A percentile compares a stretch with the other conserved stretches of the same genome.
phyloP scores from a whole-genome alignment of 2,329 filamentous ascomycete genomes.

The Exophiala sp. region DNA sequence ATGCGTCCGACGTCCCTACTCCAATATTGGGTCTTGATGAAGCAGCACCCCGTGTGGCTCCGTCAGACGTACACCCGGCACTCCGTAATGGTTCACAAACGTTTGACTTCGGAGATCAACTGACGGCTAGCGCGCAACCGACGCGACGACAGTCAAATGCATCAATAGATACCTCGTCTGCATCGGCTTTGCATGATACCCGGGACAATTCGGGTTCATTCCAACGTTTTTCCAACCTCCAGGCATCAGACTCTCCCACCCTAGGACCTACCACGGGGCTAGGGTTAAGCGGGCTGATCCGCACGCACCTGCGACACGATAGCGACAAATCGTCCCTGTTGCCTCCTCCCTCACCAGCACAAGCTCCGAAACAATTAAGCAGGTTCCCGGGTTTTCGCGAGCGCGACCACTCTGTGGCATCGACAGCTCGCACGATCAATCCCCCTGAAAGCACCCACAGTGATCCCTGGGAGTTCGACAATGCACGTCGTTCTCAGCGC shows the following conservation, averaged over 20 bases:
- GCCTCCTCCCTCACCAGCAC: slow-evolving; percentile 44
- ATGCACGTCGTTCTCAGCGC: slow-evolving; percentile 37
- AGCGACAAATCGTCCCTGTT: slow-evolving; percentile 80
- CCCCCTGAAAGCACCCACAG: slow-evolving; percentile 48
- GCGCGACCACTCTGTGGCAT: slow-evolving; percentile 31
- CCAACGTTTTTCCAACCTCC: slow-evolving; percentile 10
- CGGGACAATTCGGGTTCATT: slow-evolving; percentile 17
- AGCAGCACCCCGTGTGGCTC: slow-evolving; percentile 22
- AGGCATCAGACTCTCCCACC: slow-evolving; percentile 65
- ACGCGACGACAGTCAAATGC: slow-evolving; percentile 14
- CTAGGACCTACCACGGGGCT: slow-evolving; percentile 54
- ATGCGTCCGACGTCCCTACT: slow-evolving; percentile 33
- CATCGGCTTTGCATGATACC: slow-evolving; percentile 17
- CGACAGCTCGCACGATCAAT: slow-evolving; percentile 36
- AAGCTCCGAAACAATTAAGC: slow-evolving; percentile 1
- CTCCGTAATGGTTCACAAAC: slow-evolving; percentile 33
- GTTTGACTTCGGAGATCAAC: slow-evolving; percentile 20
- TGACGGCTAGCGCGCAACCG: neutral
- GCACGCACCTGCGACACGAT: slow-evolving; percentile 73
- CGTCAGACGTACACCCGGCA: slow-evolving; percentile 36
- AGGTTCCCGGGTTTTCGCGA: slow-evolving; percentile 5
- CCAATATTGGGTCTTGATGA: slow-evolving; percentile 22
- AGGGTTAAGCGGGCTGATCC: slow-evolving; percentile 74
- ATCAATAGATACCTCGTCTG: slow-evolving; percentile 16
- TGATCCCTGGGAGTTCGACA: slow-evolving; percentile 52